Base-by-base conservation (phyloP, 108 stramenopile species). In the Cyclotella choctawhatcheeana region DNA sequence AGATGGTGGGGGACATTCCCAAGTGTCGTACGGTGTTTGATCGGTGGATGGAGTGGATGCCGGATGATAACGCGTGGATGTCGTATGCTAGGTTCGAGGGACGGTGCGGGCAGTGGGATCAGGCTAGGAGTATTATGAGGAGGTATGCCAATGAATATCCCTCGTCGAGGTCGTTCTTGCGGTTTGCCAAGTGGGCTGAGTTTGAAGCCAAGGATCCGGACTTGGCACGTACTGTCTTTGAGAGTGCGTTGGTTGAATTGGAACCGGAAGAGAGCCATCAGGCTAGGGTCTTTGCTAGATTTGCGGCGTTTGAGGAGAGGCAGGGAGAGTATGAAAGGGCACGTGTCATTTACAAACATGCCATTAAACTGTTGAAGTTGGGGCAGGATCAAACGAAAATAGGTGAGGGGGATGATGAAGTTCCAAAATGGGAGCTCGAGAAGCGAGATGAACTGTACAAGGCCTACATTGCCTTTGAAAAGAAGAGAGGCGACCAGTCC, bases 31-130 rank as follows among this genome's bases (percentile, higher is more conserved):
- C 89, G 13, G 96, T 99, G 50, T 99, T 98, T 73, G 98, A 99
- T 73, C 81, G 99, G 64, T 99, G 98, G 98, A 99, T 99, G 99
- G 86, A 94, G 40, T 99, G 98, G 98, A 88, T 93, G 85, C 98
- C 99, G 29, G 98, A 98, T 69, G 98, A 97, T 75, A 90, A 96
- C 62, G 98, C 97, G 1, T 99, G 97, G 97, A 51, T 85, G 65
- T 84, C 95, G 21, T 99, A 88, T 82, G 95, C 97, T 3, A 84
- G 97, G 44, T 99, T 99, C 68, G 99, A 99, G 76, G 89, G 86
- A 66, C 83, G 98, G 40, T 87, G 92, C 53, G 88, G 89, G 6
- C 79, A 90, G 43, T 67, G 74, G 53, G 83, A 71, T 20, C 69
- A 74, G 44, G 94, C 90, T 16, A 86, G 91, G 80, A 83, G 70